Evolutionary conservation across 2,329 filamentous ascomycete species (phyloP).

Genomic region (Aspergillus neotritici): DNA sequence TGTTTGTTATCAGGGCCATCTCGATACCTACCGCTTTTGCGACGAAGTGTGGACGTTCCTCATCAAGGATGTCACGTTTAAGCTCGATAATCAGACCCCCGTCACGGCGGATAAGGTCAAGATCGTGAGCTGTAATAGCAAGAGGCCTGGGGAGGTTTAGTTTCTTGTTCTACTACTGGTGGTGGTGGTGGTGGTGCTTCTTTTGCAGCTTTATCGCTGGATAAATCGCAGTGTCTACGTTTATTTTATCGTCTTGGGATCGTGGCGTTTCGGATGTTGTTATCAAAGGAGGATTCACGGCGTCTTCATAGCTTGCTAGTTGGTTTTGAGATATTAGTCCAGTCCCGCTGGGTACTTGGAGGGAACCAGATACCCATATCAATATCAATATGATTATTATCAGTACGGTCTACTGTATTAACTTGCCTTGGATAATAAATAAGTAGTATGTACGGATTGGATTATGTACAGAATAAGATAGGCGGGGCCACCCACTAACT

Average conservation of each 20-base stretch:
- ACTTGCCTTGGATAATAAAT: too few species aligned
- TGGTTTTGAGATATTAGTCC: too few species aligned
- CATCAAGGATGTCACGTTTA: slow-evolving; percentile 98
- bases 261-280: slow-evolving; percentile 8
- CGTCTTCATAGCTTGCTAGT: neutral
- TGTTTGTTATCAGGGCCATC: slow-evolving; percentile 64
- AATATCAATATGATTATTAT: neutral
- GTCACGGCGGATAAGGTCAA: slow-evolving; percentile 89
- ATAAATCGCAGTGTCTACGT: neutral
- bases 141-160: slow-evolving; percentile 58
- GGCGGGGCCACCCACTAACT: too few species aligned
- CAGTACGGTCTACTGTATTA: neutral
- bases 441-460: too few species aligned
- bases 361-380: slow-evolving; percentile 8
- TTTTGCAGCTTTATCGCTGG: neutral
- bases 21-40: slow-evolving; percentile 98
- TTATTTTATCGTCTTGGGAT: slow-evolving; percentile 3
- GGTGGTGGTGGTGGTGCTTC: neutral
- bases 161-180: slow-evolving; percentile 3
- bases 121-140: slow-evolving; percentile 97
- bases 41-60: slow-evolving; percentile 99
- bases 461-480: too few species aligned
- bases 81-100: slow-evolving; percentile 75
- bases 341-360: neutral
- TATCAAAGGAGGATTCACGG: neutral